A percentile compares a stretch with the other conserved stretches of the same genome.
These are phyloP conservation scores for Soucietia sequanensis DNA, from an alignment of 805 yeast species.

Conservation along the genomic window DNA sequence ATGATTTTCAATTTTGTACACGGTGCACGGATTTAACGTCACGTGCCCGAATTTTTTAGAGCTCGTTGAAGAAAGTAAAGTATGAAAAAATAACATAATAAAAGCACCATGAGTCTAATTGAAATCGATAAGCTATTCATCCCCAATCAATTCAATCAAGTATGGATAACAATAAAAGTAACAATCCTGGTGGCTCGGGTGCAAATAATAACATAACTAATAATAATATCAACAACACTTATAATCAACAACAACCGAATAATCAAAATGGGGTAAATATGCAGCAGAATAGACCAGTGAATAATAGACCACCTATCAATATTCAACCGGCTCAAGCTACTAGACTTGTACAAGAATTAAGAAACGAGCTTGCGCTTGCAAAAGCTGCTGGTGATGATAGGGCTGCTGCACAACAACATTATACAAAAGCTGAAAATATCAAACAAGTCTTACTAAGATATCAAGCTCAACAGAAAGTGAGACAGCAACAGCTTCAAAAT, in stretches of 20 bases:
- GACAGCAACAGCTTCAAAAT: constrained; percentile 21
- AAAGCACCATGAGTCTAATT: too few species aligned
- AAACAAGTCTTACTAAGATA: constrained; percentile 58
- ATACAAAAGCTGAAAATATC: constrained; percentile 61
- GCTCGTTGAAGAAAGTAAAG: too few species aligned
- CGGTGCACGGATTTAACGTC: too few species aligned
- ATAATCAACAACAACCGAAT: neutral
- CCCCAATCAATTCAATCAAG: too few species aligned
- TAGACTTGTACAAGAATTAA: constrained; percentile 58
- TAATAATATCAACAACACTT: neutral
- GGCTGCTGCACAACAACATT: constrained; percentile 61
- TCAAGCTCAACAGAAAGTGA: constrained; percentile 44
- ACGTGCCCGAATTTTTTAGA: too few species aligned
- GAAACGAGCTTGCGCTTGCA: constrained; percentile 59
- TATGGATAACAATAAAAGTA: constrained; percentile 1
- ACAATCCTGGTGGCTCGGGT: neutral
- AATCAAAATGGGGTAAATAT: neutral
- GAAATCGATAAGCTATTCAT: too few species aligned
- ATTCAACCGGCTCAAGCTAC: constrained; percentile 54
- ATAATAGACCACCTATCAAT: constrained; percentile 15
- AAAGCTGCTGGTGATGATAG: constrained; percentile 59
- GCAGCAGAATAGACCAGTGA: neutral
- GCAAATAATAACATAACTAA: neutral
- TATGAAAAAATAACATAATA: too few species aligned
- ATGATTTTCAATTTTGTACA: too few species aligned